phyloP scores from a whole-genome alignment of 805 yeast genomes.

The Candida taoyuanica region DNA sequence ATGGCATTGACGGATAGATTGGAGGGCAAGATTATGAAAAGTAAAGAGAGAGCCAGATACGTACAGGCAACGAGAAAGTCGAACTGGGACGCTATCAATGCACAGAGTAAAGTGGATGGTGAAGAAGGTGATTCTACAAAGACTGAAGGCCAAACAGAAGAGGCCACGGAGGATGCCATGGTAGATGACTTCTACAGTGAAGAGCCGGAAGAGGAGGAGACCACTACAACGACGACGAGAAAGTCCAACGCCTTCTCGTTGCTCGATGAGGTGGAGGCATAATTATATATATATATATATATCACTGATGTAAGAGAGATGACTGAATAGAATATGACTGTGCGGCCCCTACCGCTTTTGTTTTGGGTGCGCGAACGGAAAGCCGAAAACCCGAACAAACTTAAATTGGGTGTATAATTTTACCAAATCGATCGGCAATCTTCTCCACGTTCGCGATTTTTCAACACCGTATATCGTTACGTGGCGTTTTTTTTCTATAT shows the following conservation, averaged over 20 bases:
- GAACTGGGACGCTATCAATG: slow-evolving; percentile 68
- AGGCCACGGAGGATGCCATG: slow-evolving; percentile 20
- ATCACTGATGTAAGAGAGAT: too few species aligned
- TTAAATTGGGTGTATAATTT: too few species aligned
- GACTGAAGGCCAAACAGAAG: slow-evolving; percentile 17
- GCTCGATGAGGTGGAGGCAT: slow-evolving; percentile 30
- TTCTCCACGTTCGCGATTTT: too few species aligned
- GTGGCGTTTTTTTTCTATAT: too few species aligned
- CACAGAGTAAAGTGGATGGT: slow-evolving; percentile 30
- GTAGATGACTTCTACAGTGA: slow-evolving; percentile 24
- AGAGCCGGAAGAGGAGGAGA: slow-evolving; percentile 12
- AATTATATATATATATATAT: background rate
- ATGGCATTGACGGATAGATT: slow-evolving; percentile 49
- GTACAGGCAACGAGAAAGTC: slow-evolving; percentile 61
- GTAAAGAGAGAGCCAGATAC: slow-evolving; percentile 58
- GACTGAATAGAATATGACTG: too few species aligned
- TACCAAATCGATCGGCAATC: too few species aligned
- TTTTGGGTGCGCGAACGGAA: too few species aligned
- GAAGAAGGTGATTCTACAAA: too few species aligned
- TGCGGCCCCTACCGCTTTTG: too few species aligned
- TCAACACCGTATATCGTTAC: too few species aligned
- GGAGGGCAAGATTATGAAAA: slow-evolving; percentile 57
- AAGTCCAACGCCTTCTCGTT: slow-evolving; percentile 27
- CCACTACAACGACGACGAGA: background rate
- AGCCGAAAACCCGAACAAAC: too few species aligned